Evolutionary conservation across 352 stramenopile species (phyloP).

Genomic region (Globisporangium camurandrum): DNA sequence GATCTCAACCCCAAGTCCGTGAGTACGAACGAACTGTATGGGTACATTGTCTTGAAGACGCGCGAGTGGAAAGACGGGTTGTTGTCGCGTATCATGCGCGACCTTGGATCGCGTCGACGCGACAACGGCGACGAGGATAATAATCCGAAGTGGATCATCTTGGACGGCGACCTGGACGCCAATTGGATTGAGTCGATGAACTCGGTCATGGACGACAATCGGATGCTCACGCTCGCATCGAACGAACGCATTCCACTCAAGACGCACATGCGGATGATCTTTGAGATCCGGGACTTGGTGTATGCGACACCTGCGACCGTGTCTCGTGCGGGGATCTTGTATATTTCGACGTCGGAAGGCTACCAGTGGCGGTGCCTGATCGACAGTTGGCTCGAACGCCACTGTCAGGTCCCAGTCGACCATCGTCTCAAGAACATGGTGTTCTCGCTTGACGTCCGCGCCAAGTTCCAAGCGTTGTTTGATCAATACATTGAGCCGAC

Average conservation of each 20-base stretch:
- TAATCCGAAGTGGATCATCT: slow-evolving; percentile 96
- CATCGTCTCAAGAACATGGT: slow-evolving; percentile 67
- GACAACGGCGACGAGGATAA: slow-evolving; percentile 85
- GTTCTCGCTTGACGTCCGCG: slow-evolving; percentile 66
- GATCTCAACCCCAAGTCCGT: slow-evolving; percentile 96
- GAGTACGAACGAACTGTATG: slow-evolving; percentile 94
- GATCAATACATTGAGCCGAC: slow-evolving; percentile 90
- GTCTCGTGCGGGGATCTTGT: slow-evolving; percentile 92
- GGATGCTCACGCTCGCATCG: slow-evolving; percentile 94
- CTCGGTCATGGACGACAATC: slow-evolving; percentile 96
- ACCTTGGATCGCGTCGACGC: slow-evolving; percentile 87
- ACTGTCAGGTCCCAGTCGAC: slow-evolving; percentile 55
- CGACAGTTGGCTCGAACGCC: slow-evolving; percentile 86
- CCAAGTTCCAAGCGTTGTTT: slow-evolving; percentile 85
- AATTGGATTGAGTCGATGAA: slow-evolving; percentile 98
- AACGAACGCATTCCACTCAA: slow-evolving; percentile 96
- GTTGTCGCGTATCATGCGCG: slow-evolving; percentile 93
- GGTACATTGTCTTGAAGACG: slow-evolving; percentile 93
- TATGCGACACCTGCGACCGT: slow-evolving; percentile 95
- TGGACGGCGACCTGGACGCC: slow-evolving; percentile 96
- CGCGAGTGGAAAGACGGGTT: slow-evolving; percentile 95
- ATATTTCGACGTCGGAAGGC: slow-evolving; percentile 92
- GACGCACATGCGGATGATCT: slow-evolving; percentile 96
- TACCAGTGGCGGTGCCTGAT: slow-evolving; percentile 95
- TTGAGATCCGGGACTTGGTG: slow-evolving; percentile 94